A percentile compares a stretch with the other conserved stretches of the same genome.
Evolutionary conservation across 176 grass and related monocot species (phyloP).

Genomic region (Aegilops bicornis): DNA sequence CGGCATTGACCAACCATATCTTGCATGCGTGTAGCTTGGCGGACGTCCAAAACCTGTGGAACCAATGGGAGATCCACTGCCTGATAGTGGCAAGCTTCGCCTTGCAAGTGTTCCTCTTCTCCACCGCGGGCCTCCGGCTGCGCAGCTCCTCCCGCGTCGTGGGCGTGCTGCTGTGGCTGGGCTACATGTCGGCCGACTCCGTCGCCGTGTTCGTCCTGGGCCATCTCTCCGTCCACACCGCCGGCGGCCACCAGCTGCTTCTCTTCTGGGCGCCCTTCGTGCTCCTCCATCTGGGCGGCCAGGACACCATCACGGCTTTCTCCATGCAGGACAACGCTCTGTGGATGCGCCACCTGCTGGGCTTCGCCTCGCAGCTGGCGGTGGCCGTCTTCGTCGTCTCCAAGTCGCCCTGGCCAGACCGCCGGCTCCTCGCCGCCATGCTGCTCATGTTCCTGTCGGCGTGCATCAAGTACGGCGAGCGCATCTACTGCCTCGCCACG

Average conservation of each 20-base stretch:
- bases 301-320: slow-evolving; percentile 36
- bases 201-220: slow-evolving; percentile 15
- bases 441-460: slow-evolving; percentile 32
- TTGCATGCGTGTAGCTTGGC: not conserved
- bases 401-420: slow-evolving; percentile 7
- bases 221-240: not conserved
- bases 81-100: slow-evolving; percentile 15
- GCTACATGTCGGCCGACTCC: slow-evolving; percentile 13
- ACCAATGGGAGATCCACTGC: slow-evolving; percentile 32
- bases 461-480: slow-evolving; percentile 27
- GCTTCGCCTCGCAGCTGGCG: not conserved
- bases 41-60: not conserved
- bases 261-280: slow-evolving; percentile 24
- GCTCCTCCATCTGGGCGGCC: slow-evolving; percentile 32
- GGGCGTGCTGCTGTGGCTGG: not conserved
- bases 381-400: slow-evolving; percentile 18
- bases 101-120: slow-evolving; percentile 34
- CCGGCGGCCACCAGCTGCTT: not conserved
- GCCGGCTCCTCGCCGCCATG: not conserved
- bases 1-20: not conserved
- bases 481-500: not conserved
- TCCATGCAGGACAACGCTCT: slow-evolving; percentile 35
- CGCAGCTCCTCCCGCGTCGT: not conserved
- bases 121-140: not conserved
- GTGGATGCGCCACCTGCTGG: slow-evolving; percentile 27